phyloP scores from a whole-genome alignment of 192 early-diverging fungal species.

The Allomyces arbusculus region DNA sequence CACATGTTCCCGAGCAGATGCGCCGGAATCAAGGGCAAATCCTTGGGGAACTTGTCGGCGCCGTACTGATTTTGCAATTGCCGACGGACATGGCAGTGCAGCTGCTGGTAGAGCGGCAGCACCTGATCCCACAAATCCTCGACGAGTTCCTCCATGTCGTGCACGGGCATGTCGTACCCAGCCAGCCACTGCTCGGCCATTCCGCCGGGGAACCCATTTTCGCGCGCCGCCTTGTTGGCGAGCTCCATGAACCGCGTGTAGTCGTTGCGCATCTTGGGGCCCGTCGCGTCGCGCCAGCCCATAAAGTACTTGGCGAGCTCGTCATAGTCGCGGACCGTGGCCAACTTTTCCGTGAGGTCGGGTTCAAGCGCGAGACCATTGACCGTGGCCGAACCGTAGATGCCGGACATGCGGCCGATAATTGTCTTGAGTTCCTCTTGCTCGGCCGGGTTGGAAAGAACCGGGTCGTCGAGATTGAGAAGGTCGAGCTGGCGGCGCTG shows the following conservation, averaged over 20 bases:
- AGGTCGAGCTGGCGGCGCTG: not conserved
- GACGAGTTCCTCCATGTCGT: slow-evolving; percentile 9
- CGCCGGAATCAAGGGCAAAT: slow-evolving; percentile 7
- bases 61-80: slow-evolving; percentile 10
- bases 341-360: slow-evolving; percentile 9
- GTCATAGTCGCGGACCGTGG: slow-evolving; percentile 8
- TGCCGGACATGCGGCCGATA: not conserved
- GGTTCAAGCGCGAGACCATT: slow-evolving; percentile 9
- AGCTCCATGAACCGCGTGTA: slow-evolving; percentile 8
- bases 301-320: slow-evolving; percentile 9
- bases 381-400: not conserved
- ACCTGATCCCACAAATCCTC: slow-evolving; percentile 6
- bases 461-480: not conserved
- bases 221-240: slow-evolving; percentile 10
- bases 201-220: slow-evolving; percentile 5
- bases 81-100: slow-evolving; percentile 12
- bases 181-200: slow-evolving; percentile 8
- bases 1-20: slow-evolving; percentile 17
- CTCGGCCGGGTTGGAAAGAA: not conserved
- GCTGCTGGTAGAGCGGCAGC: slow-evolving; percentile 10
- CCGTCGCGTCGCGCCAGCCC: slow-evolving; percentile 10
- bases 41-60: not conserved
- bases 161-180: slow-evolving; percentile 11
- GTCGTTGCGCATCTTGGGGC: slow-evolving; percentile 2
- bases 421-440: not conserved